phyloP scores from a whole-genome alignment of 257 asterid genomes.

The Solanum appendiculatum region DNA sequence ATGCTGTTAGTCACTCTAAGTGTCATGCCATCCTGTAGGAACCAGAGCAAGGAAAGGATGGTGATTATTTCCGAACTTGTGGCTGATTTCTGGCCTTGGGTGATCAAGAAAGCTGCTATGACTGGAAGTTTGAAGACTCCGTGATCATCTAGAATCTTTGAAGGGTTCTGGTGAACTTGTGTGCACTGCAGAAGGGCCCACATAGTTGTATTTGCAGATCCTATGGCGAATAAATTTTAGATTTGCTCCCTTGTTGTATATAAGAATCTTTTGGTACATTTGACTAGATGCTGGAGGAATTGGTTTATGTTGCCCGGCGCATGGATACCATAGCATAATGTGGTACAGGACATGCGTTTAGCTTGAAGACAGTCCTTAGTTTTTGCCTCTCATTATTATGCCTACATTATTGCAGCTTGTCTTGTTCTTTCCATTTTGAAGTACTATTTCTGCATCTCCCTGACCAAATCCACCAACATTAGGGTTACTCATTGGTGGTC shows the following conservation, averaged over 20 bases:
- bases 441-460: not conserved
- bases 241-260: not conserved
- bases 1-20: not conserved
- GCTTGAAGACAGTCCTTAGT: not conserved
- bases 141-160: not conserved
- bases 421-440: not conserved
- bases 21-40: not conserved
- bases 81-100: not conserved
- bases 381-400: not conserved
- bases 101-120: not conserved
- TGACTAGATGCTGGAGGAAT: not conserved
- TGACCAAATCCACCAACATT: not conserved
- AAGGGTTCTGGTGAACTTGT: not conserved
- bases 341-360: not conserved
- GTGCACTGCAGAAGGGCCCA: not conserved
- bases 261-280: not conserved
- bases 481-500: not conserved
- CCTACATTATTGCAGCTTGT: not conserved
- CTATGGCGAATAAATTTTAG: not conserved
- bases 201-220: not conserved
- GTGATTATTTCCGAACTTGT: not conserved
- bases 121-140: not conserved
- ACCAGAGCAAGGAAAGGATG: not conserved
- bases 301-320: not conserved
- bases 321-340: not conserved